Percentiles rank a stretch among this genome's conserved stretches.
phyloP scores from a whole-genome alignment of 148 eudicot genomes.

The Euryodendron excelsum region DNA sequence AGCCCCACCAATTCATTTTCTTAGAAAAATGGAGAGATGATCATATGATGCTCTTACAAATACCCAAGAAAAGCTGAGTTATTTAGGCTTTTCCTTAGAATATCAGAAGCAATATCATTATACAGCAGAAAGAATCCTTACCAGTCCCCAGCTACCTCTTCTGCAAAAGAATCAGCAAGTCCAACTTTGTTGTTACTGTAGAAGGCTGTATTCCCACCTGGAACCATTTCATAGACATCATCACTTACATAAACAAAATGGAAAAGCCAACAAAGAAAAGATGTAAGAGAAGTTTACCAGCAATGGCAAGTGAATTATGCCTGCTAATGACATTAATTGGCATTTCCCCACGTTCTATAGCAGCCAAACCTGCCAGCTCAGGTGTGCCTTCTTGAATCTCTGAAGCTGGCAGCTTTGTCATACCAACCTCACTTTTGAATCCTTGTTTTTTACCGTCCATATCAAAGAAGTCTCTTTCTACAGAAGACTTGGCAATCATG shows the following conservation, averaged over 20 bases:
- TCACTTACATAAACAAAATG: constrained; percentile 4
- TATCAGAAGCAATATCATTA: not conserved
- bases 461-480: constrained; percentile 35
- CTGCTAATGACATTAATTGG: constrained; percentile 42
- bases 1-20: not conserved
- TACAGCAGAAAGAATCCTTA: constrained; percentile 14
- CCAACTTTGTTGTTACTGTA: constrained; percentile 44
- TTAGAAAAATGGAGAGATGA: too few relatives aligned
- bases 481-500: constrained; percentile 29
- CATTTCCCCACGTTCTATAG: constrained; percentile 39
- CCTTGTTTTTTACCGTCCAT: constrained; percentile 36
- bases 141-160: constrained; percentile 46
- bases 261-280: constrained; percentile 10
- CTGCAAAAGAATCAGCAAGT: constrained; percentile 37
- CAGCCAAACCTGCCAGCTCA: constrained; percentile 40
- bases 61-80: not conserved
- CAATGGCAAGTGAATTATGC: constrained; percentile 44
- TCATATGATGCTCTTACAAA: not conserved
- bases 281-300: constrained; percentile 44
- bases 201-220: constrained; percentile 54
- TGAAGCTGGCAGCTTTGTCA: constrained; percentile 35
- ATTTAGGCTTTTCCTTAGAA: not conserved
- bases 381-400: constrained; percentile 42
- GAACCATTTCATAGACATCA: constrained; percentile 23
- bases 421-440: constrained; percentile 32